phyloP scores from a whole-genome alignment of 805 yeast species.

The Kodamaea nitidulidarum region DNA sequence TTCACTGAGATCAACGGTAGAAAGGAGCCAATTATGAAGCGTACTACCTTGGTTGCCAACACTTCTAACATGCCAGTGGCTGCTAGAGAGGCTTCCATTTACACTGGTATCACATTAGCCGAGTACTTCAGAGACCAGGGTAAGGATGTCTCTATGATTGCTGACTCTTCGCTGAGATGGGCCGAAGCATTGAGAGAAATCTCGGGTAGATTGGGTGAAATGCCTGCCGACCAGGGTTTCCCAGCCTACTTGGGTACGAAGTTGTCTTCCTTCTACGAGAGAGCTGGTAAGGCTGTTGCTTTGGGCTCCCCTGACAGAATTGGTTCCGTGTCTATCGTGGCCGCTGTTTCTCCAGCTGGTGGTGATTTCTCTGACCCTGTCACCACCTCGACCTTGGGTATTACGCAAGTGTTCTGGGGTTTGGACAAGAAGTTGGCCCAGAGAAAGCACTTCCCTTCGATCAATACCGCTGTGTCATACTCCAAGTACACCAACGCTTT shows the following conservation, averaged over 20 bases:
- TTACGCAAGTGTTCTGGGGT: conserved; percentile 99
- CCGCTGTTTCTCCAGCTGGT: conserved; percentile 99
- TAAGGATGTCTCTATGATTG: conserved; percentile 98
- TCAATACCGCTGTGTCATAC: conserved; percentile 93
- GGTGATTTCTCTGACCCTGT: conserved; percentile 99
- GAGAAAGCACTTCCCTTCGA: conserved; percentile 99
- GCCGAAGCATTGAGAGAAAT: conserved; percentile 99
- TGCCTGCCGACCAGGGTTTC: conserved; percentile 99
- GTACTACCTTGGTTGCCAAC: conserved; percentile 97
- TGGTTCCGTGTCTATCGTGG: conserved; percentile 98
- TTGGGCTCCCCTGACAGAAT: conserved; percentile 94
- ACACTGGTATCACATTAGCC: conserved; percentile 97
- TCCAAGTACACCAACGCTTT: conserved; percentile 91
- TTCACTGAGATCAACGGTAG: conserved; percentile 86
- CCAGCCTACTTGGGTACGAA: conserved; percentile 99
- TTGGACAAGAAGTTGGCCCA: conserved; percentile 98
- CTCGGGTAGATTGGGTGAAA: conserved; percentile 99
- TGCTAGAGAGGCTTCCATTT: conserved; percentile 98
- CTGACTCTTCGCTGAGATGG: conserved; percentile 99
- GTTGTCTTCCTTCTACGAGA: conserved; percentile 97
- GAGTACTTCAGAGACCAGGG: conserved; percentile 99
- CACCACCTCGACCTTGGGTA: conserved; percentile 96
- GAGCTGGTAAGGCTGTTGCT: conserved; percentile 96
- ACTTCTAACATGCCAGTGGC: conserved; percentile 99
- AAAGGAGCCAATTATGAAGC: conserved; percentile 97